Base-by-base conservation (phyloP, 805 yeast genomes). In the Nakazawaea ishiwadae region DNA sequence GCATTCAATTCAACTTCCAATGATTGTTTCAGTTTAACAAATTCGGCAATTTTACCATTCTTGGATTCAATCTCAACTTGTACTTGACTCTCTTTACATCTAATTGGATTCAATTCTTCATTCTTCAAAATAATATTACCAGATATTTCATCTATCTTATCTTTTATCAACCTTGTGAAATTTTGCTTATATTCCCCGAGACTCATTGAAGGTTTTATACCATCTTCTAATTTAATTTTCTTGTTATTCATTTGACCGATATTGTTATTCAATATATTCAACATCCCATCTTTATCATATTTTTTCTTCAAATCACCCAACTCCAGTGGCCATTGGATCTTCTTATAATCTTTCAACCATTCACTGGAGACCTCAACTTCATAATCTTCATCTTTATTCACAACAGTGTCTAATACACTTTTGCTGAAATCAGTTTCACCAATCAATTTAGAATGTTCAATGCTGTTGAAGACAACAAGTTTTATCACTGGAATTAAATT, bases 401-500 rank as follows among this genome's bases (percentile, higher is more conserved):
- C 34, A 18, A 59, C 27, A 1, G 55, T 46, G 31, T 54, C 42
- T n/a, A 40, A 44, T 4, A 56, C 44, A 24, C 58, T 39, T 40
- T 44, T 41, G 26, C 44, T 47, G 2, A 47, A 38, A n/a, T 51
- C 42, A n/a, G 47, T 37, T 8, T 41, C 41, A 17, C 48, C 44
- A 6, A 44, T 48, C 26, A 60, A 32, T 9, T 53, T 38, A 34
- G 59, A 63, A 54, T 75, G 77, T 33, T 71, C 74, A 15, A 73
- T 63, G 0, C 77, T 68, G 47, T 71, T 69, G 3, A 59, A 35
- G 5, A 70, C 66, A 12, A 76, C 45, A 8, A 76, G 60, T 50
- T 71, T 74, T 5, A 76, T 50, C 18, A 75, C 54, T 2, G 81
- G 81, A 1, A 69, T 56, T 18, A 40, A 35, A 10, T 51, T 27